Base-by-base conservation (phyloP, 148 eudicot genomes). In the Fagopyrum homotropicum region DNA sequence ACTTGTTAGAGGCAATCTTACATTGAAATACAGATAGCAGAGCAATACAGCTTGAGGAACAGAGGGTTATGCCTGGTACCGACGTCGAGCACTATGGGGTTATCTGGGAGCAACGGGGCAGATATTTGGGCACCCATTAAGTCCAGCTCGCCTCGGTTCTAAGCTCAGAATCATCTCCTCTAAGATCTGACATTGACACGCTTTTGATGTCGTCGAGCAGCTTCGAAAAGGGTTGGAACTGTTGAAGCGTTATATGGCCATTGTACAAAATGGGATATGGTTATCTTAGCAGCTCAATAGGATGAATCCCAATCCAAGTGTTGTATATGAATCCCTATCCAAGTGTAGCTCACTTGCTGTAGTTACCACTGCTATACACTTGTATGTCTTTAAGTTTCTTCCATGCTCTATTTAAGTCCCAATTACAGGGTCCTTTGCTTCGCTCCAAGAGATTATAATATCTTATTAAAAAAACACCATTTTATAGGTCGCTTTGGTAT, bases 41-140 rank as follows among this genome's bases (percentile, higher is more conserved):
- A 86, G 54, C 73, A 79, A 14, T 82, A 80, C 81, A 86, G 78
- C 86, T 78, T 94, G 80, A 86, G 85, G 81, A 85, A 83, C 81
- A 90, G 86, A 84, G 98, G 98, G 46, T 82, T 94, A 61, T 91
- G 93, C 73, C 86, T 94, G 0, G 90, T 91, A 74, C 98, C 98
- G 19, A 68, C 85, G 35, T 89, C 91, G n/a, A 83, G 78, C 19
- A 90, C 92, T 16, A 78, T 16, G 14, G 89, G 88, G 73, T 88
- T 94, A 77, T 87, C 82, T 49, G 75, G 92, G 76, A 91, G 89
- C 84, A 94, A 94, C 43, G 98, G 98, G 54, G 98, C 98, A 30
- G 77, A 75, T 75, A 63, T 75, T 12, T 75, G 77, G 77, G 69
- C 77, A 2, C 93, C 93, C 17, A 85, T 81, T 74, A 87, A 89